Base-by-base conservation (phyloP, 2,329 filamentous ascomycete species). In the Graphilbum sp. region DNA sequence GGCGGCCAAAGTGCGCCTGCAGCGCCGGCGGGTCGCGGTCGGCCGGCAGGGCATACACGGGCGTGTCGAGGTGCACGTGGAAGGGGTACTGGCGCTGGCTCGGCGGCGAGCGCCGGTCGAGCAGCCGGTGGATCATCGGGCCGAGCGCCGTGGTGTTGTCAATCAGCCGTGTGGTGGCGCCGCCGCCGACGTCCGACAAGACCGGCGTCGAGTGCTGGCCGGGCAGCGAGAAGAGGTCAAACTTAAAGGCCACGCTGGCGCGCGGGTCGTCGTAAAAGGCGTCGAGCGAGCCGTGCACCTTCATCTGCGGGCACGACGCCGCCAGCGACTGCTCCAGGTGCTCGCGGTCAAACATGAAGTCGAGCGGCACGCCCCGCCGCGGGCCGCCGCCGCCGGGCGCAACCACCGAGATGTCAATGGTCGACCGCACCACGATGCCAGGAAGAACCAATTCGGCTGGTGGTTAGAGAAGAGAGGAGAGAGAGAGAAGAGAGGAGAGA, bases 391-490 rank as follows among this genome's bases (percentile, higher is more conserved):
- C 38, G 33, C 46, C 38, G 5, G 54, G 49, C 0, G 43, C 31
- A 19, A 48, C 31, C 18, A 45, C 42, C 37, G 46, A 32, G 35
- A 57, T 48, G 41, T 59, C 49, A 30, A 47, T 46, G 18, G 47
- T 45, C n/a, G 52, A 49, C 16, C 56, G 55, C 17, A 46, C 48
- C 31, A 52, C 43, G 38, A 60, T 56, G 6, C 49, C 46, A 13
- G 60, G 59, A 8, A 61, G 45, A 37, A 63, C 49, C 27, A 64
- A 41, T 35, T 55, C 52, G 25, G 58, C 58, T 55, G 46, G 46
- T 15, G 34, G 23, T 17, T n/a, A 31, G n/a, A n/a, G n/a, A n/a
- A n/a, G n/a, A n/a, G n/a, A n/a, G n/a, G n/a, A n/a, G n/a, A n/a
- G n/a, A n/a, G n/a, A n/a, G n/a, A n/a, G n/a, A n/a, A n/a, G n/a